Percentiles rank a stretch among this genome's conserved stretches.
Conservation (phyloP, 805 yeast species). For the Yarrowia sp. region DNA sequence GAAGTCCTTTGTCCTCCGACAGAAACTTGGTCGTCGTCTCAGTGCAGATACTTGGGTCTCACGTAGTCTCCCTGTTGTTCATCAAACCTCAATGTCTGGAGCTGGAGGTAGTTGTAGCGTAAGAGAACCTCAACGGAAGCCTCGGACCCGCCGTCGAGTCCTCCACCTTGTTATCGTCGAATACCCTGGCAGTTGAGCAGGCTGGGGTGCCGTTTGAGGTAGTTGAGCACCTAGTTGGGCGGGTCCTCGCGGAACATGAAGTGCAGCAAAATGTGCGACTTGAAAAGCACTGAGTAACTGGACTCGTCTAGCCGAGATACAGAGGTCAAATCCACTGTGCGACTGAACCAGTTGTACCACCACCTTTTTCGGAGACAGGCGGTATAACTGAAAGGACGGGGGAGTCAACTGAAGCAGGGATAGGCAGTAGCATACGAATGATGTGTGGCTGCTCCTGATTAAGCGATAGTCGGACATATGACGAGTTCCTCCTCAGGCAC, state of each 20-base stretch:
- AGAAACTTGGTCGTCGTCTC: too few species aligned
- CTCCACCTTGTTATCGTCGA: constrained; percentile 26
- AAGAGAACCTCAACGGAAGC: constrained; percentile 44
- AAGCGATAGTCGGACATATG: too few species aligned
- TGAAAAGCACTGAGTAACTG: constrained; percentile 93
- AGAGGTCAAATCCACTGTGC: too few species aligned
- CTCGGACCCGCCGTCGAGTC: constrained; percentile 31
- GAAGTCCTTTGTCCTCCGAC: too few species aligned
- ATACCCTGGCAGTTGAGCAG: constrained; percentile 45
- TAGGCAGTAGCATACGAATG: too few species aligned
- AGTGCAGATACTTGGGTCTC: constrained; percentile 48
- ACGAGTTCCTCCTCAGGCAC: too few species aligned
- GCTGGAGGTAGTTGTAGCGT: constrained; percentile 68
- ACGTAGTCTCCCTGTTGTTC: constrained; percentile 60
- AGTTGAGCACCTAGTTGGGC: constrained; percentile 64
- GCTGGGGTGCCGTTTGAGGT: constrained; percentile 48
- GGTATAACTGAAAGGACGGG: too few species aligned
- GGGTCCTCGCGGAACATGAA: constrained; percentile 92
- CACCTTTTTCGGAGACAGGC: too few species aligned
- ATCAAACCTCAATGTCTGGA: constrained; percentile 65
- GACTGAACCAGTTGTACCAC: too few species aligned
- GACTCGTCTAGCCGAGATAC: constrained; percentile 72
- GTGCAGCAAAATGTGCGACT: constrained; percentile 78
- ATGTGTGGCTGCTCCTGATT: too few species aligned
- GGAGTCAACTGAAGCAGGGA: too few species aligned